phyloP scores from a whole-genome alignment of 1,139 yeast species.

The Blastobotrys buckinghamii region DNA sequence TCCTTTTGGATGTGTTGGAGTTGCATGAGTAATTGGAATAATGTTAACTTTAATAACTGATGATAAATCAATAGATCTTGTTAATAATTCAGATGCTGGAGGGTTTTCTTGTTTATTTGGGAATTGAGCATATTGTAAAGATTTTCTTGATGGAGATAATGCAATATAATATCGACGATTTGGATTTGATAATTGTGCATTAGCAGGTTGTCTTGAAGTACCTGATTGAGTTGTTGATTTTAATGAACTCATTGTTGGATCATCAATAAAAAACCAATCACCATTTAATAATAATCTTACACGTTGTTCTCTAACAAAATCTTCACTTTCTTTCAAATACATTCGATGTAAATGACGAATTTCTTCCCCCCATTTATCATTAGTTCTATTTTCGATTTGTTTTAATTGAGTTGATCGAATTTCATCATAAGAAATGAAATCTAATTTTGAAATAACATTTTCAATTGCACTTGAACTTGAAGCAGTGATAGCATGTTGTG shows the following conservation, averaged over 20 bases:
- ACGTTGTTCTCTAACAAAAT: constrained; percentile 76
- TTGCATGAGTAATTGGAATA: constrained; percentile 20
- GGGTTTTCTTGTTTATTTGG: constrained; percentile 40
- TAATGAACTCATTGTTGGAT: constrained; percentile 35
- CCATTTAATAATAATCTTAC: constrained; percentile 68
- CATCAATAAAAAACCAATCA: constrained; percentile 73
- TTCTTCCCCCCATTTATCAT: constrained; percentile 34
- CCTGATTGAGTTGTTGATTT: not conserved
- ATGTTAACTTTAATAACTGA: constrained; percentile 24
- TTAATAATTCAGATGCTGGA: constrained; percentile 51
- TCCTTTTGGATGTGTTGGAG: constrained; percentile 18
- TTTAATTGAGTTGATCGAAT: constrained; percentile 53
- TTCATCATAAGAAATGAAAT: constrained; percentile 42
- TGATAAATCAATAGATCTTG: constrained; percentile 25
- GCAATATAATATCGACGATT: constrained; percentile 50
- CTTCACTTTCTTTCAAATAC: constrained; percentile 55
- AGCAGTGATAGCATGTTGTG: constrained; percentile 25
- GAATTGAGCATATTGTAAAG: constrained; percentile 57
- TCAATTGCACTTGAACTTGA: constrained; percentile 20
- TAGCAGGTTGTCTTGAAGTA: too few relatives aligned
- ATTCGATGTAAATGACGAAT: constrained; percentile 46
- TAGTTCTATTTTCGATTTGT: constrained; percentile 36
- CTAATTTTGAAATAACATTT: constrained; percentile 29
- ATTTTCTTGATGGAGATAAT: constrained; percentile 66
- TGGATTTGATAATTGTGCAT: constrained; percentile 17